Base-by-base conservation (phyloP, 805 yeast species). In the Spathaspora hagerdaliae region DNA sequence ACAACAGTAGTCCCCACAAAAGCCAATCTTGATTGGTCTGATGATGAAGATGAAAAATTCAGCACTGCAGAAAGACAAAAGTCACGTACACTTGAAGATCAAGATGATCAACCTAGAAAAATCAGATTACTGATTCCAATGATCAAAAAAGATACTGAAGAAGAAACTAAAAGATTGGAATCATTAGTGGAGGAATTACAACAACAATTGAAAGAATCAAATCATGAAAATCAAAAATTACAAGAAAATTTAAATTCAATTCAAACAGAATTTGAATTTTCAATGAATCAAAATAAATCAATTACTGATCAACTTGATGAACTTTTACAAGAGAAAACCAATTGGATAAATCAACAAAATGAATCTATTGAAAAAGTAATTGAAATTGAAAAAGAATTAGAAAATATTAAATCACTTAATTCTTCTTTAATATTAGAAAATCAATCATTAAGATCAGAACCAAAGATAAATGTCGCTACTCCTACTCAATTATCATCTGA, bases 11-110 rank as follows among this genome's bases (percentile, higher is more conserved):
- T 86, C n/a, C 97, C 97, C 0, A 78, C 85, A 27, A 88, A 86
- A 61, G 87, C 96, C 0, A 81, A 84, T 37, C 73, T 92, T 60
- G 83, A 91, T 3, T 94, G 96, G 90, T 85, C 92, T 12, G 85
- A 90, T 44, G 96, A 85, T 52, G 96, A 85, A 50, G 94, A 84
- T 40, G 87, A 79, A 2, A 35, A 9, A 14, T 10, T 10, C 13
- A 9, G 11, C 1, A 35, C 37, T 9, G 36, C 32, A 37, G 34
- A 38, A 13, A 27, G 35, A 11, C 29, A 7, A 11, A 6, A 15
- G 37, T 11, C 32, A 19, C 26, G 27, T 14, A 13, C 14, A 12
- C 27, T 24, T 13, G 40, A 24, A 13, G 35, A 27, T 7, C 2
- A 6, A 13, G 35, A 31, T 29, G 27, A 27, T 14, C 12, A 3